phyloP scores from a whole-genome alignment of 2,329 filamentous ascomycete genomes.

The Incumbomyces delicatus region DNA sequence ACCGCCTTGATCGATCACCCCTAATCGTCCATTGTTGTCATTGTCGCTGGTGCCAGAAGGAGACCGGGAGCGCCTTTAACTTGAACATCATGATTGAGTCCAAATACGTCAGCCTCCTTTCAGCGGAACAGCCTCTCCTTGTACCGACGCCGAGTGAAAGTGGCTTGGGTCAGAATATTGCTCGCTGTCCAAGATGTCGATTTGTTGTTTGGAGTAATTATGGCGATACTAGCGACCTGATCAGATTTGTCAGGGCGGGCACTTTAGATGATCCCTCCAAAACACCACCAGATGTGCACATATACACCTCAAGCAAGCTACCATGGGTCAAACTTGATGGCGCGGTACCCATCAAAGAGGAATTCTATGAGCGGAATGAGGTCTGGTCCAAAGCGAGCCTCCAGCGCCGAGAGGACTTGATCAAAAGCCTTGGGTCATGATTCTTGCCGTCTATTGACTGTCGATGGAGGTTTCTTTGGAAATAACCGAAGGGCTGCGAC shows the following conservation, averaged over 20 bases:
- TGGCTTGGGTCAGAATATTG: constrained; percentile 33
- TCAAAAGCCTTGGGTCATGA: neutral
- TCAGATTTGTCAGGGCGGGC: constrained; percentile 34
- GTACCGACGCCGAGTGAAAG: constrained; percentile 29
- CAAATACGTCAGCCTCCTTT: constrained; percentile 5
- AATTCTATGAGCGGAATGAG: constrained; percentile 27
- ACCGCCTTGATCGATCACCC: constrained; percentile 10
- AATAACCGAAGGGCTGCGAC: no score
- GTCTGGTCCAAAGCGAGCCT: constrained; percentile 28
- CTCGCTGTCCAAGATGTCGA: constrained; percentile 35
- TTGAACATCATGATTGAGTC: constrained; percentile 17
- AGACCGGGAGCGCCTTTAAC: constrained; percentile 15
- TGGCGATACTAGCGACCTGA: constrained; percentile 22
- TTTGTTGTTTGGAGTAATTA: constrained; percentile 37
- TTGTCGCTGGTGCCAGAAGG: constrained; percentile 15
- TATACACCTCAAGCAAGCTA: constrained; percentile 33
- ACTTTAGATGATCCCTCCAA: constrained; percentile 34
- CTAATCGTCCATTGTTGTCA: constrained; percentile 18
- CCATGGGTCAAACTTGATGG: constrained; percentile 31
- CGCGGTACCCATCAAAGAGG: constrained; percentile 30
- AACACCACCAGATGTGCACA: constrained; percentile 38
- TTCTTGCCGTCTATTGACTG: no score
- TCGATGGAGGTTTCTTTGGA: neutral
- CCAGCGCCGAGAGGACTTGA: constrained; percentile 10
- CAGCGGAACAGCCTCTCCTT: constrained; percentile 6